phyloP scores from a whole-genome alignment of 805 yeast genomes.

The Saccharomycopsis synnaedendra region DNA sequence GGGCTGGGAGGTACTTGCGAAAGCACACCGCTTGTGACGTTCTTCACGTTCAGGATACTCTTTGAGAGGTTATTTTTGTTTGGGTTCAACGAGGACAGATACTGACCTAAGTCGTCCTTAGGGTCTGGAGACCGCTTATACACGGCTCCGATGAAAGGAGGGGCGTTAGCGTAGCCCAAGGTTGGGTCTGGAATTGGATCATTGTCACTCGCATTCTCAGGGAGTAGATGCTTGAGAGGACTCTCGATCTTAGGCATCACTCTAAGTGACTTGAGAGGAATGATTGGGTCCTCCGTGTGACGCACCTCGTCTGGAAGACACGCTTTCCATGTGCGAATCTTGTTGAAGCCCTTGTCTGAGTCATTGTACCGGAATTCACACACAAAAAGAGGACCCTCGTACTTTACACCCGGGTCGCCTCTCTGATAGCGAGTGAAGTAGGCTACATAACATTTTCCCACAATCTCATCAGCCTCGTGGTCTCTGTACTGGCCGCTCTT shows the following conservation, averaged over 20 bases:
- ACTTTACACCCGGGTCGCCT: slow-evolving; percentile 80
- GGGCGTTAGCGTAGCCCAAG: slow-evolving; percentile 75
- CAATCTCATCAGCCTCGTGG: slow-evolving; percentile 77
- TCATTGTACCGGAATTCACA: slow-evolving; percentile 95
- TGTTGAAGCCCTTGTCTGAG: slow-evolving; percentile 78
- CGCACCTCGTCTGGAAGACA: slow-evolving; percentile 96
- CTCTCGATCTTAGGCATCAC: slow-evolving; percentile 68
- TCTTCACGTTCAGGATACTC: slow-evolving; percentile 14
- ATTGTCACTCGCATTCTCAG: slow-evolving; percentile 57
- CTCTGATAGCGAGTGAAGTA: slow-evolving; percentile 90
- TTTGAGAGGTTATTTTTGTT: slow-evolving; percentile 14
- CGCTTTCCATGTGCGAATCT: slow-evolving; percentile 97
- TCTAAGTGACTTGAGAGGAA: slow-evolving; percentile 58
- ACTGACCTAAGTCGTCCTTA: slow-evolving; percentile 65
- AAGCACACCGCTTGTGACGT: slow-evolving; percentile 12
- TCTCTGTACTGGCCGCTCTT: slow-evolving; percentile 96
- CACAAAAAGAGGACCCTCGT: slow-evolving; percentile 77
- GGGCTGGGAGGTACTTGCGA: slow-evolving; percentile 3
- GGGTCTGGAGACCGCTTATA: slow-evolving; percentile 65
- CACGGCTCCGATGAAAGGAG: slow-evolving; percentile 91
- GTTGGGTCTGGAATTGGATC: slow-evolving; percentile 79
- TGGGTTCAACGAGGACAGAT: slow-evolving; percentile 11
- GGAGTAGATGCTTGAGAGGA: slow-evolving; percentile 70
- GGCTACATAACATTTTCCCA: slow-evolving; percentile 90
- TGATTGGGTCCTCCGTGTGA: slow-evolving; percentile 67